Conservation (phyloP, 208 protist genomes). For the Leishmania aethiopica region DNA sequence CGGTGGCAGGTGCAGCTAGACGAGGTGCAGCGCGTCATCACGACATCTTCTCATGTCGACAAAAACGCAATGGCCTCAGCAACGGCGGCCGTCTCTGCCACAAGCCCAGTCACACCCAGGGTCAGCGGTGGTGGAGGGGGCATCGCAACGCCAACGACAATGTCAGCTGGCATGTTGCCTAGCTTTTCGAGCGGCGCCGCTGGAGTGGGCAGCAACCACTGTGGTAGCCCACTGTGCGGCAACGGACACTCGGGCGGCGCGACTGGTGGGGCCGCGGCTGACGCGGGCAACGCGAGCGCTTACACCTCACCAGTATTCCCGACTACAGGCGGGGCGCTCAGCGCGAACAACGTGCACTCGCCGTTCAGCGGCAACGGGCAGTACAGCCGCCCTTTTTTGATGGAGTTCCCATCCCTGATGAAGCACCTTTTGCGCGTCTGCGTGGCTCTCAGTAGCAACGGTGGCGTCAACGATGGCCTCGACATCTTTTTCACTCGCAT, state of each 20-base stretch:
- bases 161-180: background rate
- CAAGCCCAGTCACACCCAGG: conserved; percentile 4
- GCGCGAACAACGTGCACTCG: conserved; percentile 26
- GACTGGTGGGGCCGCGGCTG: background rate
- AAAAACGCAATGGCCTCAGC: conserved; percentile 32
- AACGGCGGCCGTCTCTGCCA: conserved; percentile 6
- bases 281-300: background rate
- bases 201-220: conserved; percentile 1
- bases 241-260: background rate
- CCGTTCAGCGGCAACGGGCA: conserved; percentile 57
- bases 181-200: background rate
- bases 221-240: background rate
- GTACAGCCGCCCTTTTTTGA: conserved; percentile 73
- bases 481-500: conserved; percentile 82
- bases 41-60: conserved; percentile 40
- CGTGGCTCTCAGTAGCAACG: conserved; percentile 41
- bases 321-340: background rate
- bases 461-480: conserved; percentile 67
- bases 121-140: background rate
- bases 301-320: background rate
- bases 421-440: conserved; percentile 60
- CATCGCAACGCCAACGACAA: background rate
- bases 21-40: conserved; percentile 87
- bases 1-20: conserved; percentile 91
- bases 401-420: conserved; percentile 80